phyloP scores from a whole-genome alignment of 2,329 filamentous ascomycete species.

The Niveomyces coronatus region DNA sequence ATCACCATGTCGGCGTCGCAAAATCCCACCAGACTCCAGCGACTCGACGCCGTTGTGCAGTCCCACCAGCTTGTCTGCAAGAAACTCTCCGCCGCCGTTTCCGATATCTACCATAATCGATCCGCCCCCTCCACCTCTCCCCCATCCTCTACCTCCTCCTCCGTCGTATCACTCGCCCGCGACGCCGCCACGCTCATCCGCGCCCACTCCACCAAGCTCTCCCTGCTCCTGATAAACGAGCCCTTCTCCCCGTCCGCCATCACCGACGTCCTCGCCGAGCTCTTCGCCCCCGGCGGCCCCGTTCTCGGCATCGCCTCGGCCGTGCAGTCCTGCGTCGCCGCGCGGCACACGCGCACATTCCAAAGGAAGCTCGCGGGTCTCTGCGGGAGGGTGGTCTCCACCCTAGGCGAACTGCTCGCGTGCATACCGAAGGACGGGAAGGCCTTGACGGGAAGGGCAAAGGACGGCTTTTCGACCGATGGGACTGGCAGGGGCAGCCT shows the following conservation, averaged over 20 bases:
- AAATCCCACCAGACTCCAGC: conserved; percentile 21
- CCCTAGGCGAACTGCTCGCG: conserved; percentile 49
- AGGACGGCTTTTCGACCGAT: conserved; percentile 22
- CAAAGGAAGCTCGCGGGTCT: conserved; percentile 52
- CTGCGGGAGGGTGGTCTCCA: conserved; percentile 49
- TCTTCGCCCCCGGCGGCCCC: conserved; percentile 63
- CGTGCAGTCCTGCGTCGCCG: conserved; percentile 52
- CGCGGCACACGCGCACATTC: conserved; percentile 52
- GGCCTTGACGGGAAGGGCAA: conserved; percentile 24
- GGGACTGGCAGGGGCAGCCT: conserved; percentile 47
- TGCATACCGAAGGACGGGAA: conserved; percentile 51
- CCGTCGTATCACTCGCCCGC: conserved; percentile 54
- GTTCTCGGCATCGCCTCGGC: conserved; percentile 65
- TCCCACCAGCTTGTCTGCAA: conserved; percentile 28
- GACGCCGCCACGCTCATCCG: conserved; percentile 64
- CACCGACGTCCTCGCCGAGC: conserved; percentile 55
- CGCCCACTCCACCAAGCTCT: conserved; percentile 79
- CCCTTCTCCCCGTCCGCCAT: conserved; percentile 78
- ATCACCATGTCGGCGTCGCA: conserved; percentile 17
- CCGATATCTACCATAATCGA: conserved; percentile 28
- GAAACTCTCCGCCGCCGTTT: conserved; percentile 32
- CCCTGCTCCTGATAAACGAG: conserved; percentile 73
- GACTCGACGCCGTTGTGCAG: conserved; percentile 28
- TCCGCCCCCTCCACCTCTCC: conserved; percentile 10
- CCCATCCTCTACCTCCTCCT: conserved; percentile 7